Conservation (phyloP, 169 alveolate genomes). For the Perkinsus olseni region DNA sequence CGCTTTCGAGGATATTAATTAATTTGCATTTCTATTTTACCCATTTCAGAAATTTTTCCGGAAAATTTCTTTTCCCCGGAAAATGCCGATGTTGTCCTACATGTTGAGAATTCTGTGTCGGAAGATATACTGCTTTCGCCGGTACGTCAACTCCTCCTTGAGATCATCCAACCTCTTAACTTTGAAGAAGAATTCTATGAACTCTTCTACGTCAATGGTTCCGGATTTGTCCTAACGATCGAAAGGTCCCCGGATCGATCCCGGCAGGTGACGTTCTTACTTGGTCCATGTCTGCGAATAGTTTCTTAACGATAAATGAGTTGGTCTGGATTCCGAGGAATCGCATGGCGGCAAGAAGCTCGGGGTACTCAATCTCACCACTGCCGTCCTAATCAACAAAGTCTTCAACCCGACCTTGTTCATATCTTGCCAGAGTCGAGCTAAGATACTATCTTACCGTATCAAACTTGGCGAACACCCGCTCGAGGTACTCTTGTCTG, state of each 20-base stretch:
- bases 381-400: neutral
- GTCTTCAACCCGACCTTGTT: neutral
- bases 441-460: neutral
- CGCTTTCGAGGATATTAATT: too few species aligned
- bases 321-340: neutral
- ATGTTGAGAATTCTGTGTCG: neutral
- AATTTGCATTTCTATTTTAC: too few species aligned
- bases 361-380: neutral
- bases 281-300: neutral
- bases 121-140: neutral
- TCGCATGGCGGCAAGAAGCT: neutral
- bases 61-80: too few species aligned
- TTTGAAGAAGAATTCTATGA: neutral
- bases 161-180: neutral
- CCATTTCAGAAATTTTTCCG: too few species aligned
- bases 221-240: neutral
- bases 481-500: neutral
- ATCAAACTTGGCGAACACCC: neutral
- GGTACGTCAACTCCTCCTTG: neutral
- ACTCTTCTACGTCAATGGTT: neutral
- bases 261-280: neutral
- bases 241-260: neutral
- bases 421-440: neutral
- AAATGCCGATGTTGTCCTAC: too few species aligned
- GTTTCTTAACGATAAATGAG: neutral